Evolutionary conservation across 139 green algal species (phyloP), one percentile per base, ranked within the genome.

Genomic region (Nannochloris sp.): DNA sequence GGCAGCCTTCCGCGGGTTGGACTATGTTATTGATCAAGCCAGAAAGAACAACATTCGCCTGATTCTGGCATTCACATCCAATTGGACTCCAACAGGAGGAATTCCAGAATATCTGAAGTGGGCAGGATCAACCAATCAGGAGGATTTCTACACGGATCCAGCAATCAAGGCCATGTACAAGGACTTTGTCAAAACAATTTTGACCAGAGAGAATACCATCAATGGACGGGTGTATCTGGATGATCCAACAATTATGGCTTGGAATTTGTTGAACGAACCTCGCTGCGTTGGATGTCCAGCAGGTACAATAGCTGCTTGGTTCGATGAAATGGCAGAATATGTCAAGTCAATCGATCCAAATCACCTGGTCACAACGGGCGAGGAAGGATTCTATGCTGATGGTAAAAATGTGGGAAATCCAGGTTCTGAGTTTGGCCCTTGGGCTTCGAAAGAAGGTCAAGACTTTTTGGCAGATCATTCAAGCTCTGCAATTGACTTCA

Each of bases 321-420:
- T 36, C 17, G 43, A 71, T 14, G 61, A 66, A 43, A 59, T 62
- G 62, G 69, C 69, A 2, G 49, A 28, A 9, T 72, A 66, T 62
- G 43, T 76, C 25, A 75, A 76, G 59, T 14, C 26, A 6, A 28
- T 74, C 5, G 79, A 85, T 62, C 49, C 77, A 46, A 85, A 85
- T 62, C 79, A 85, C 66, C 28, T 85, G 62, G 66, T 85, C 31
- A 80, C 66, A 5, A 62, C 76, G 1, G 79, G 79, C 26, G 68
- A 71, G 43, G 79, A 85, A 56, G 79, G 79, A 30, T 89, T 89
- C 70, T 89, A 75, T 66, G 71, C 12, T 43, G 63, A 50, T 60
- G 57, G 60, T 53, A 44, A 37, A 20, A 66, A 67, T 33, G 45
- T 44, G 5, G 65, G 57, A 60, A 73, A 78, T 59, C 71, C 71